Percentiles rank a stretch among this genome's conserved stretches.
phyloP scores from a whole-genome alignment of 805 yeast species.

The Jamesozyma rosinii region DNA sequence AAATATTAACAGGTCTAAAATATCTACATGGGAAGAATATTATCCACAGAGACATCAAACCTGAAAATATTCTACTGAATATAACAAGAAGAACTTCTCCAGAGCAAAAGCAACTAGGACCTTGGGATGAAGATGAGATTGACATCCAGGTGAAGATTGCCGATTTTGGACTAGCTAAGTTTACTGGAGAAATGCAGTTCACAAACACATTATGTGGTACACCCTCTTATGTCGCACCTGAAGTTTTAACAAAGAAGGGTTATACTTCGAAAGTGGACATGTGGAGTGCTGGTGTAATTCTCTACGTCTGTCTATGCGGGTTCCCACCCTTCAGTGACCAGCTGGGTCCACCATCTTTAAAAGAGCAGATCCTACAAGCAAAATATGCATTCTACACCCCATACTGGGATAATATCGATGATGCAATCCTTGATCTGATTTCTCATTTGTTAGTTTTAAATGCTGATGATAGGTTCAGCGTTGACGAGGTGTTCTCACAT shows the following conservation, averaged over 20 bases:
- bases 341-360: conserved; percentile 68
- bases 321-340: conserved; percentile 83
- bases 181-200: conserved; percentile 60
- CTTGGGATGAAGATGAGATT: conserved; percentile 44
- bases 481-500: conserved; percentile 75
- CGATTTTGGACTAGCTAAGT: conserved; percentile 63
- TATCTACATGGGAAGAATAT: conserved; percentile 61
- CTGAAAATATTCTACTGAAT: conserved; percentile 55
- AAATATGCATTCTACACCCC: conserved; percentile 69
- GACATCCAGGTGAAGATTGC: conserved; percentile 67
- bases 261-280: conserved; percentile 68
- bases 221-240: conserved; percentile 84
- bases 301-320: conserved; percentile 74
- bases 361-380: conserved; percentile 60
- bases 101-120: conserved; percentile 29
- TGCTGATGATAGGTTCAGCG: conserved; percentile 64
- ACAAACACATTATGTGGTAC: conserved; percentile 79
- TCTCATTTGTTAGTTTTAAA: conserved; percentile 54
- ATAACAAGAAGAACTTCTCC: conserved; percentile 38
- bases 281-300: conserved; percentile 74
- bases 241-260: conserved; percentile 46
- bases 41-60: conserved; percentile 72
- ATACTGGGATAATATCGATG: conserved; percentile 66
- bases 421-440: conserved; percentile 56
- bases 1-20: conserved; percentile 54